phyloP scores from a whole-genome alignment of 1,139 yeast genomes.

The Diutina mesorugosa region DNA sequence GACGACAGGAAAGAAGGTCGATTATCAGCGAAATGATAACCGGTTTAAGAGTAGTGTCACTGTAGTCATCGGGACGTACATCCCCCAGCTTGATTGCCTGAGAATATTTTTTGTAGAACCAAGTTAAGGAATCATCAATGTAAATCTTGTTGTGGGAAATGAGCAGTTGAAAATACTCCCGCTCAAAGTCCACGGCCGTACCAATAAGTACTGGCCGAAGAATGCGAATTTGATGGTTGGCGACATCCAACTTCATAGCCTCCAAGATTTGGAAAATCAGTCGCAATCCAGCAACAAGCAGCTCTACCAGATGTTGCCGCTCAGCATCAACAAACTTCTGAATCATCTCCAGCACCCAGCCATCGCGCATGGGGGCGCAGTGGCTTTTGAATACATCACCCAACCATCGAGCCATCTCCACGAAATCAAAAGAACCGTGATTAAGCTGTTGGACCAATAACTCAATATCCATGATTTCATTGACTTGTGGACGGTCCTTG shows the following conservation, averaged over 20 bases:
- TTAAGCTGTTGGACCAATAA: slow-evolving; percentile 63
- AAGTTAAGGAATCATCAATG: slow-evolving; percentile 50
- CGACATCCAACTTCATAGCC: slow-evolving; percentile 94
- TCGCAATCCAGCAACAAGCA: slow-evolving; percentile 65
- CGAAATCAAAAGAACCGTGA: slow-evolving; percentile 57
- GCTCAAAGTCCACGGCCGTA: slow-evolving; percentile 87
- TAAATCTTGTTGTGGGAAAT: slow-evolving; percentile 55
- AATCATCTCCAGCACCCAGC: slow-evolving; percentile 80
- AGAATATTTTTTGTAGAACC: slow-evolving; percentile 44
- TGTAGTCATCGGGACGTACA: not conserved
- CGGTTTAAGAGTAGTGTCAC: slow-evolving; percentile 15
- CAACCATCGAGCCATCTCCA: slow-evolving; percentile 57
- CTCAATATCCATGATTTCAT: slow-evolving; percentile 68
- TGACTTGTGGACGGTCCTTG: slow-evolving; percentile 58
- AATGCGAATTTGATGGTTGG: slow-evolving; percentile 85
- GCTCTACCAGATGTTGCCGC: slow-evolving; percentile 34
- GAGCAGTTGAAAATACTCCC: slow-evolving; percentile 69
- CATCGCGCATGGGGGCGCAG: slow-evolving; percentile 94
- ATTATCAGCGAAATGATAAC: slow-evolving; percentile 38
- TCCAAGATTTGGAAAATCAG: slow-evolving; percentile 76
- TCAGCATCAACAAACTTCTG: slow-evolving; percentile 54
- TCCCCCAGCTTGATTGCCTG: slow-evolving; percentile 7
- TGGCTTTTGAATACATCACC: slow-evolving; percentile 62
- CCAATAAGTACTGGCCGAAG: slow-evolving; percentile 76
- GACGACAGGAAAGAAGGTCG: slow-evolving; percentile 60